Percentiles rank a stretch among this genome's conserved stretches.
Evolutionary conservation across 345 rosid species (phyloP).

Genomic region (Dipteronia sinensis): DNA sequence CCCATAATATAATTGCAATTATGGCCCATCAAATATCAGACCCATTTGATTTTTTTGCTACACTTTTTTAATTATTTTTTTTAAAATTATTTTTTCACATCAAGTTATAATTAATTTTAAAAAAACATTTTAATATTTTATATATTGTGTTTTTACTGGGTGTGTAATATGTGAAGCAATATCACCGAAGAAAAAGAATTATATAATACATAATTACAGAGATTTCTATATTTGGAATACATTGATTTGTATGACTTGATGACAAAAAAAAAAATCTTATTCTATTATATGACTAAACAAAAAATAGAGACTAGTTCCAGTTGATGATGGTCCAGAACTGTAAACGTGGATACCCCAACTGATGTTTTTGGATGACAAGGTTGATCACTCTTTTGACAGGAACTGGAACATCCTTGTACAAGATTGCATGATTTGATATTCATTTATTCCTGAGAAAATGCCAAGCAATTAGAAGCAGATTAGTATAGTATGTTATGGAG

Average conservation of each 20-base stretch:
- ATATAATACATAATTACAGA: conserved; percentile 1
- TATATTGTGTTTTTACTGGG: too few species aligned
- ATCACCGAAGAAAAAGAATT: background rate
- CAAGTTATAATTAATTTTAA: too few species aligned
- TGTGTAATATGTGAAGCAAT: background rate
- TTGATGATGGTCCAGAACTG: background rate
- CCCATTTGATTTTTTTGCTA: background rate
- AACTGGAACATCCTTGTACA: background rate
- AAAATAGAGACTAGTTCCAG: background rate
- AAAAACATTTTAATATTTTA: too few species aligned
- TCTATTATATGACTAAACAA: background rate
- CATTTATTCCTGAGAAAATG: conserved; percentile 20
- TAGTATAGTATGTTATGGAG: background rate
- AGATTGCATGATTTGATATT: background rate
- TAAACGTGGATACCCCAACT: background rate
- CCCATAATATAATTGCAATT: background rate
- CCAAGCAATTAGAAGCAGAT: background rate
- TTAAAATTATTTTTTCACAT: too few species aligned
- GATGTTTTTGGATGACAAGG: background rate
- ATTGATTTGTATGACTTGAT: background rate
- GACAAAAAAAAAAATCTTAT: too few species aligned
- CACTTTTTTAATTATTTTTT: too few species aligned
- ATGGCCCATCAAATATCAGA: background rate
- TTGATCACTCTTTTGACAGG: background rate
- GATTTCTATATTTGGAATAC: background rate